Evolutionary conservation across 2,329 filamentous ascomycete genomes (phyloP), one percentile per base, ranked within the genome.

Genomic region (Reticulascus tulasneorum): DNA sequence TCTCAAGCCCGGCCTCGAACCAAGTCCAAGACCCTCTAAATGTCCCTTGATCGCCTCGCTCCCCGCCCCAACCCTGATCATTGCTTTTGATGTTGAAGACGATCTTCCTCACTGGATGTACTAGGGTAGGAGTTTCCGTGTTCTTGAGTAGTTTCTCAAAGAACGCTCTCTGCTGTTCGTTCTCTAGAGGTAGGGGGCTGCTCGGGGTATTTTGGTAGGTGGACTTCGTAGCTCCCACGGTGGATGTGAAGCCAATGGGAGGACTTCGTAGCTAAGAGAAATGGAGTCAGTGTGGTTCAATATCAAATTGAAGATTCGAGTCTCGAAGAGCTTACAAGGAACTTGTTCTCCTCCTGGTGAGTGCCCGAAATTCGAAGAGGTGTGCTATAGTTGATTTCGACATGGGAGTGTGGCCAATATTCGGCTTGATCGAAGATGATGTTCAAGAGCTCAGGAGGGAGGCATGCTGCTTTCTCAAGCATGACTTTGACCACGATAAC

Each of bases 1-100:
- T 65, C 54, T 83, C 79, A 12, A 79, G 51, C 0, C 79, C 79
- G 12, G 68, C 75, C 37, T 82, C 78, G 40, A 82, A 81, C 79
- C 79, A 84, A 0, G 78, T 78, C 57, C 60, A 79, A 0, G 78
- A 75, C 3, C 55, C 60, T 0, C 52, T 45, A 36, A 69, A 81
- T 2, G 64, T 65, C 3, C 63, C 63, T 3, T 49, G 50, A 5
- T 49, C 33, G 1, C 11, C 27, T 1, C 0, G 2, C 0, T 55
- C 42, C 11, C 66, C 62, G 21, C 67, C 65, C 67, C 68, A 79
- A 5, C 79, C 79, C 46, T 84, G 79, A 43, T 84, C 79, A 30
- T 56, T 63, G 50, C 73, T 77, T 9, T 54, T 55, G 25, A 80
- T 65, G 6, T 67, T 73, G 52, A 83, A 83, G 16, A 79, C 71